phyloP scores from a whole-genome alignment of 1,284 basidiomycete genomes.

The Rhodotorula sp. region DNA sequence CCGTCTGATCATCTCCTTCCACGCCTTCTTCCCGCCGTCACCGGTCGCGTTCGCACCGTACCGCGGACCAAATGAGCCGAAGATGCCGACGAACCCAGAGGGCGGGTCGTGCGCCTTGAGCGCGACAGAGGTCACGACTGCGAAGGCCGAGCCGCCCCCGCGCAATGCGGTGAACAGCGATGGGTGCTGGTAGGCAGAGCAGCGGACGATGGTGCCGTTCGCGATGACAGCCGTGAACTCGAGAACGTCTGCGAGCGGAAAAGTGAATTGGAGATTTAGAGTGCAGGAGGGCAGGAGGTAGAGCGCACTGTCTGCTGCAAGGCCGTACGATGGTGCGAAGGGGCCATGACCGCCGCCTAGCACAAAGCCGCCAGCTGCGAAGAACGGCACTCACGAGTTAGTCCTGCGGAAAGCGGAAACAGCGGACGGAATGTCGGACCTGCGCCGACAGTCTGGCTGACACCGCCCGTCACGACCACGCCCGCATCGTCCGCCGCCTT shows the following conservation, averaged over 20 bases:
- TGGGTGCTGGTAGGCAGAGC: slow-evolving; percentile 15
- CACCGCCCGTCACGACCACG: slow-evolving; percentile 21
- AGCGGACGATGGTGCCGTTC: slow-evolving; percentile 11
- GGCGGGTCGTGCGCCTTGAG: slow-evolving; percentile 33
- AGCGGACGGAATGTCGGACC: background rate
- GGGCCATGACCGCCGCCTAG: slow-evolving; percentile 31
- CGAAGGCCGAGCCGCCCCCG: slow-evolving; percentile 47
- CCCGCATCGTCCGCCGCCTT: slow-evolving; percentile 21
- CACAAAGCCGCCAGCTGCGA: slow-evolving; percentile 5
- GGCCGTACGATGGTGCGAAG: slow-evolving; percentile 12
- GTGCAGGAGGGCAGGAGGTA: background rate
- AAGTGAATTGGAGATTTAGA: background rate
- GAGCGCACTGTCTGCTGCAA: slow-evolving; percentile 28
- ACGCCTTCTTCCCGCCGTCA: slow-evolving; percentile 8
- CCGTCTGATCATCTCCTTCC: slow-evolving; percentile 13
- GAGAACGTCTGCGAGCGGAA: slow-evolving; percentile 21
- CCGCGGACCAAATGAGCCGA: slow-evolving; percentile 14
- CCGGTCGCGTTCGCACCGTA: background rate
- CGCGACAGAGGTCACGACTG: slow-evolving; percentile 45
- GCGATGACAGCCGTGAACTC: slow-evolving; percentile 23
- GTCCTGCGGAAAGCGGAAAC: background rate
- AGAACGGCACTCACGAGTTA: too few relatives aligned
- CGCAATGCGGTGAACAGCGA: slow-evolving; percentile 42
- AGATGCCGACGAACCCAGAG: slow-evolving; percentile 38
- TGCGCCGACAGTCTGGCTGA: slow-evolving; percentile 21